These are phyloP conservation scores for Narthecium ossifragum DNA, from an alignment of 106 monocot species.

Conservation along the genomic window DNA sequence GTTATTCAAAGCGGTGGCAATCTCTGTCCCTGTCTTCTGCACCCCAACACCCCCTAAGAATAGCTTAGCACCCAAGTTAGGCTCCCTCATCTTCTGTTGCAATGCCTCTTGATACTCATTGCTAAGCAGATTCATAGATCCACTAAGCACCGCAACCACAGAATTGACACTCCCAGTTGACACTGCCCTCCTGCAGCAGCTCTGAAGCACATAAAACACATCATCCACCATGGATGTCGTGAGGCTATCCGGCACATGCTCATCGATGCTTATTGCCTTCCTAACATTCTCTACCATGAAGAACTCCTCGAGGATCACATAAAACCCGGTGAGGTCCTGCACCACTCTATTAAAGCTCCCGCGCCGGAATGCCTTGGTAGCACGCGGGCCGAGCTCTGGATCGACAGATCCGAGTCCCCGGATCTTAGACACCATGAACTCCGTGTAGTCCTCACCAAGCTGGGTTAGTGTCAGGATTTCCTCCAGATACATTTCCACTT, in stretches of 20 bases:
- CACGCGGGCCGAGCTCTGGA: conserved; percentile 61
- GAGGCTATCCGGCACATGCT: conserved; percentile 60
- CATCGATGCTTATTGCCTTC: conserved; percentile 90
- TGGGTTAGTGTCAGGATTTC: conserved; percentile 80
- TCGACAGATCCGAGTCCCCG: conserved; percentile 52
- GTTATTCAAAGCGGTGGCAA: conserved; percentile 88
- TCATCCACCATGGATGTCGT: conserved; percentile 97
- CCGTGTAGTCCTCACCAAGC: conserved; percentile 91
- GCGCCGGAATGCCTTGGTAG: conserved; percentile 60
- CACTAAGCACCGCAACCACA: conserved; percentile 73
- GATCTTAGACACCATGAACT: conserved; percentile 93
- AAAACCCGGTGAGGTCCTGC: conserved; percentile 92
- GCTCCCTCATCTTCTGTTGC: conserved; percentile 89
- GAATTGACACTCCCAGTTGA: conserved; percentile 86
- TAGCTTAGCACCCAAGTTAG: conserved; percentile 76
- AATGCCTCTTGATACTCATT: conserved; percentile 94
- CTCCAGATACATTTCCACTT: conserved; percentile 79
- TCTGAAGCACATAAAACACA: conserved; percentile 93
- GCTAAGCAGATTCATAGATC: conserved; percentile 60
- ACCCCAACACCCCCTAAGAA: conserved; percentile 76
- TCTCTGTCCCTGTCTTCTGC: conserved; percentile 81
- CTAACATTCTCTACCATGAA: conserved; percentile 99
- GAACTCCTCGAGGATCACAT: conserved; percentile 93
- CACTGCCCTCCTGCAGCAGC: conserved; percentile 85
- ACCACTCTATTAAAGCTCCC: conserved; percentile 72